Percentiles rank a stretch among this genome's conserved stretches.
These are phyloP conservation scores for Xylaria sp. DNA, from an alignment of 2,329 filamentous ascomycete species.

Conservation along the genomic window DNA sequence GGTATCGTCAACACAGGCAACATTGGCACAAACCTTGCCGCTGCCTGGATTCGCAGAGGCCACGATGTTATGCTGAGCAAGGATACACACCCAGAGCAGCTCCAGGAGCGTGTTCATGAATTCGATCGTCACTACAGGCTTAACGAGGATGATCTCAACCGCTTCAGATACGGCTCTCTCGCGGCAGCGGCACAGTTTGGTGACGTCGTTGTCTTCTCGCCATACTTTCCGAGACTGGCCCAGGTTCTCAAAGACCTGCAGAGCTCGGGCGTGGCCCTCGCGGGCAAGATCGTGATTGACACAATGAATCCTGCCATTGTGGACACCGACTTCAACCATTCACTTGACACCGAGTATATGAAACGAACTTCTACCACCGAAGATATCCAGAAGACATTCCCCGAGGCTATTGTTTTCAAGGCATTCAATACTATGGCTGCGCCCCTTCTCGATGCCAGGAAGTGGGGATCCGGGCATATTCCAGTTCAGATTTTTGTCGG, in stretches of 20 bases:
- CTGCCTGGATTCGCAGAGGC: background rate
- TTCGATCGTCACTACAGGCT: background rate
- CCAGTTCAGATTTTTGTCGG: background rate
- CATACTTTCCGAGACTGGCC: background rate
- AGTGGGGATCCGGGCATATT: background rate
- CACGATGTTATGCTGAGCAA: conserved; percentile 11
- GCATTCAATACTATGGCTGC: conserved; percentile 2
- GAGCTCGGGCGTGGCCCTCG: background rate
- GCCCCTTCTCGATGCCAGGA: background rate
- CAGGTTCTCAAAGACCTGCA: background rate
- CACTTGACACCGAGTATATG: background rate
- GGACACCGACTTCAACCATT: conserved; percentile 7
- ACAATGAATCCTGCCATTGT: background rate
- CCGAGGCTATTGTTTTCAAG: background rate
- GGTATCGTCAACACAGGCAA: conserved; percentile 7
- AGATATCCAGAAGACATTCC: background rate
- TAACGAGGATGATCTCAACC: background rate
- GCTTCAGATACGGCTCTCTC: conserved; percentile 8
- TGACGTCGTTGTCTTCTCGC: background rate
- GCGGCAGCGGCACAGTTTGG: background rate
- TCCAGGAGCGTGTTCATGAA: background rate
- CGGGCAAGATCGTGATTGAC: background rate
- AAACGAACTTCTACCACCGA: background rate
- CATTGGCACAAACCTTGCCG: background rate
- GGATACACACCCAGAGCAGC: background rate